Evolutionary conservation across 2,329 filamentous ascomycete genomes (phyloP), one percentile per base, ranked within the genome.

Genomic region (Decorospora gaudefroyi): DNA sequence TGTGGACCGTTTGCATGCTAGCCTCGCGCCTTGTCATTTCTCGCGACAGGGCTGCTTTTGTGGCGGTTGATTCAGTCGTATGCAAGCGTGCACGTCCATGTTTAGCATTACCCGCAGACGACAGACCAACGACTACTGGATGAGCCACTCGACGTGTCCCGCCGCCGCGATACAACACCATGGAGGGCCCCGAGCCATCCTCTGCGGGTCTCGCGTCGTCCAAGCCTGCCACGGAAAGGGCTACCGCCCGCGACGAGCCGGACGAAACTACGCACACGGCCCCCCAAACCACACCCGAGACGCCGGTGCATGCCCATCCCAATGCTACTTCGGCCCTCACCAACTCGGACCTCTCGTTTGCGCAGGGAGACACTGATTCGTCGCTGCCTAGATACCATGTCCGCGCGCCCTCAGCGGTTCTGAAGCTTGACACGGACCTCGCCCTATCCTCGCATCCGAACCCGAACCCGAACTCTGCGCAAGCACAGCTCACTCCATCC

Each of bases 381-480:
- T 49, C 44, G 42, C 42, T 53, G 46, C 52, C 47, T 48, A 39
- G 49, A 49, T 60, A 58, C 52, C 59, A 57, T 57, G 46, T 61
- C 46, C 55, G 56, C 57, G 50, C 59, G 16, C 46, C 52, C 45
- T 52, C 59, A 39, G 51, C 61, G 46, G 50, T 44, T 19, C 46
- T 62, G 59, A 56, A 58, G 47, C 45, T 58, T 34, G 52, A 63
- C 45, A 57, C 62, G 29, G 65, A 69, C 47, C 66, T 69, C 32
- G 56, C 62, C 26, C 61, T 68, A 25, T 62, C 63, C 26, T 58
- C 62, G 30, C 55, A 51, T 12, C 44, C 57, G 42, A 33, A 31
- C 34, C 42, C 38, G 30, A 57, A 51, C 13, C 44, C 57, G 42
- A 33, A 31, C 34, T 42, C 38, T 46, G 40, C 46, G 22, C 51